phyloP scores from a whole-genome alignment of 2,329 filamentous ascomycete species.

The Arthrinium puccinioides region DNA sequence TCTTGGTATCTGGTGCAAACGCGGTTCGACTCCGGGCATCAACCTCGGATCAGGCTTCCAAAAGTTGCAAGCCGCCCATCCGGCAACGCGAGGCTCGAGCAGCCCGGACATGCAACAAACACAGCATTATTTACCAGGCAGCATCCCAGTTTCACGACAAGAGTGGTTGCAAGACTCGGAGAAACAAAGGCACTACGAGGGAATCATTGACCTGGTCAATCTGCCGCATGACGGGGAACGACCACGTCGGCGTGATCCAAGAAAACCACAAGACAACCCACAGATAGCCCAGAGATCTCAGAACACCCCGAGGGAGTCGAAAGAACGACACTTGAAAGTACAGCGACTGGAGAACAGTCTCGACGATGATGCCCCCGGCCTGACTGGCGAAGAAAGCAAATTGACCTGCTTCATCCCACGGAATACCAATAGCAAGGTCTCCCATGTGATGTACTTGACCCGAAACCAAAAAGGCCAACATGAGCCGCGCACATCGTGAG shows the following conservation, averaged over 20 bases:
- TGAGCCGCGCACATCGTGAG: not conserved
- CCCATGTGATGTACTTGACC: not conserved
- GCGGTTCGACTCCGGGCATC: too few species aligned
- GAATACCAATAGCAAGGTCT: not conserved
- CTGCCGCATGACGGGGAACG: not conserved
- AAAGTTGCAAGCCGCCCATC: too few species aligned
- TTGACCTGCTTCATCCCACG: not conserved
- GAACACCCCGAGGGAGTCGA: not conserved
- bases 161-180: too few species aligned
- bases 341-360: not conserved
- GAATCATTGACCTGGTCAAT: not conserved
- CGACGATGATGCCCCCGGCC: not conserved
- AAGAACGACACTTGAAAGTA: too few species aligned
- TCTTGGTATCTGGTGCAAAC: too few species aligned
- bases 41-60: too few species aligned
- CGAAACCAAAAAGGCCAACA: not conserved
- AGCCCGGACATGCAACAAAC: too few species aligned
- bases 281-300: not conserved
- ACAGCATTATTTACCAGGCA: too few species aligned
- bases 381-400: not conserved
- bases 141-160: too few species aligned
- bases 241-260: conserved; percentile 2
- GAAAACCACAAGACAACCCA: conserved; percentile 1
- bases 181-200: not conserved
- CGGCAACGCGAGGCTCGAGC: too few species aligned